phyloP scores from a whole-genome alignment of 176 grass and related monocot genomes.

The Oryza glumipatula region DNA sequence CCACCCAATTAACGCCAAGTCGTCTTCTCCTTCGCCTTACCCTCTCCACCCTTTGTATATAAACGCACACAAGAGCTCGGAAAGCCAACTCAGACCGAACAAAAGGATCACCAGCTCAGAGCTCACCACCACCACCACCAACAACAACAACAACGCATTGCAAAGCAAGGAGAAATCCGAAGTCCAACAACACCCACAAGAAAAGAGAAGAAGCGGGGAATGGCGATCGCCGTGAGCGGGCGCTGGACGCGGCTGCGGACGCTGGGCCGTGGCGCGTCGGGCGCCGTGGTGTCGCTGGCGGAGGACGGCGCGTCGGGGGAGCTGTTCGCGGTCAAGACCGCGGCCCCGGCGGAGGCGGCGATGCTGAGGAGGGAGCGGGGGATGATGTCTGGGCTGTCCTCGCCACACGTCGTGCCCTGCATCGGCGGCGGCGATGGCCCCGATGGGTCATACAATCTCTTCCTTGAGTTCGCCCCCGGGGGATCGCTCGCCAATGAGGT shows the following conservation, averaged over 20 bases:
- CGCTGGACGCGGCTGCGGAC: slow-evolving; percentile 47
- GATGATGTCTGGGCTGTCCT: slow-evolving; percentile 46
- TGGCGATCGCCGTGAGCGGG: slow-evolving; percentile 35
- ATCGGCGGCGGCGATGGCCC: slow-evolving; percentile 40
- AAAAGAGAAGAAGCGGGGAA: background rate
- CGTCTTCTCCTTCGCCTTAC: background rate
- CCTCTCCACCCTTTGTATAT: slow-evolving; percentile 30
- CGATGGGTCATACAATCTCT: slow-evolving; percentile 12
- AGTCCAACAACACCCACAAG: background rate
- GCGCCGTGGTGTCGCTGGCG: slow-evolving; percentile 65
- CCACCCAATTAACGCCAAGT: slow-evolving; percentile 32
- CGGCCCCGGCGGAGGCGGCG: background rate
- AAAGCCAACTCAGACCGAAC: slow-evolving; percentile 17
- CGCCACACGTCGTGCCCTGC: slow-evolving; percentile 66
- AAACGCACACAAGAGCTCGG: slow-evolving; percentile 19
- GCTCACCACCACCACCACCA: background rate
- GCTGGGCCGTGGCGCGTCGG: slow-evolving; percentile 68
- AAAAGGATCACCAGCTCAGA: slow-evolving; percentile 20
- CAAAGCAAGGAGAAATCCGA: background rate
- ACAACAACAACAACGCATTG: background rate
- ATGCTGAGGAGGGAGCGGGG: slow-evolving; percentile 54
- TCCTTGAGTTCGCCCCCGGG: slow-evolving; percentile 80
- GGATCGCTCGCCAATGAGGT: slow-evolving; percentile 78
- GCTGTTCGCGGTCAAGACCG: slow-evolving; percentile 76
- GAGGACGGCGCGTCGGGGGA: slow-evolving; percentile 45